Evolutionary conservation across 2,329 filamentous ascomycete species (phyloP), one percentile per base, ranked within the genome.

Genomic region (Sclerotinia nivalis): DNA sequence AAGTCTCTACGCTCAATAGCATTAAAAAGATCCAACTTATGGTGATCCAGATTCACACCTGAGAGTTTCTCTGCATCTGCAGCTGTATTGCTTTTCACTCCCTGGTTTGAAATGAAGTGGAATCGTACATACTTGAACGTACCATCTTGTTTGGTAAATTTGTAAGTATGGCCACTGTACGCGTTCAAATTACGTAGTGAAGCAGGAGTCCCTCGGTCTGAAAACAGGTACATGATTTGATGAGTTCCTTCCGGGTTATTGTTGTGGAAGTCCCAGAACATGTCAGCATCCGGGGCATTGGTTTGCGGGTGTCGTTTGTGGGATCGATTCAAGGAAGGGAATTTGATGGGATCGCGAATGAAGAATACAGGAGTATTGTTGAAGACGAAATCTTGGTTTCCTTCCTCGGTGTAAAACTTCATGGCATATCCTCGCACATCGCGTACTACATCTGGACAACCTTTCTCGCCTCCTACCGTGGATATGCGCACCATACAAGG

Each of bases 281-380:
- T 72, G 8, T 69, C 71, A 10, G 69, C 76, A 59, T 82, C 80
- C 1, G 75, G 74, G 1, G 77, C 71, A 61, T 80, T 78, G 1
- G 77, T 81, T 79, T 77, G 69, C 78, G 80, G 56, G 49, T 84
- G 80, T 1, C 81, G 78, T 74, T 84, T 84, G 61, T 84, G 82
- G 0, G 80, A 79, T 34, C 82, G 79, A 45, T 82, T 84, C 43
- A 84, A 75, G 28, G 81, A 82, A 37, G 90, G 89, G 77, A 91
- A 92, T 79, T 92, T 91, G 72, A 87, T 84, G 0, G 89, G 88
- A 71, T 92, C 90, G 61, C 89, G 83, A 18, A 92, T 77, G 80
- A 92, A 92, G 82, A 92, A 93, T 9, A 91, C 85, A 0, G 90
- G 90, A 0, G 62, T 70, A 28, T 67, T 66, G 8, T 67, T 69